phyloP scores from a whole-genome alignment of 331 rosid species.

The Malus hybrid region DNA sequence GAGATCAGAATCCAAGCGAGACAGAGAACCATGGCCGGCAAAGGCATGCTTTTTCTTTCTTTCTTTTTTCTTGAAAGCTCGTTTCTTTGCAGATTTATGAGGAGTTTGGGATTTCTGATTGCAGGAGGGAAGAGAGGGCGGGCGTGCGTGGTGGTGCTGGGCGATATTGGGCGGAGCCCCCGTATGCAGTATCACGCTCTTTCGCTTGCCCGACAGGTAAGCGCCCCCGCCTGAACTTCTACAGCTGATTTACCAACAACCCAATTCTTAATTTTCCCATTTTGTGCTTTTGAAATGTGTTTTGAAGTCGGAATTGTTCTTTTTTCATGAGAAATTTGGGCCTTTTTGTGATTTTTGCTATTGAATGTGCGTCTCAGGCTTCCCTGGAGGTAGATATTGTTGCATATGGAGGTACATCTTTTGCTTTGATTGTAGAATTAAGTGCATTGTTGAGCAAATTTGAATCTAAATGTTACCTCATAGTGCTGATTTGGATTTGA shows the following conservation, averaged over 20 bases:
- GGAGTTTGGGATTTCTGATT: not conserved
- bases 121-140: slow-evolving; percentile 44
- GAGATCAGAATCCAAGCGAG: not conserved
- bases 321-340: slow-evolving; percentile 4
- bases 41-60: not conserved
- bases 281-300: not conserved
- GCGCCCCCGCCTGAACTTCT: not conserved
- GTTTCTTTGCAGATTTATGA: not conserved
- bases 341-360: not conserved
- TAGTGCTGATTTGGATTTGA: not conserved
- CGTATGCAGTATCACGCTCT: slow-evolving; percentile 97
- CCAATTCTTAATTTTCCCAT: not conserved
- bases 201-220: slow-evolving; percentile 83
- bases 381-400: slow-evolving; percentile 67
- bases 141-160: slow-evolving; percentile 88
- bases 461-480: not conserved
- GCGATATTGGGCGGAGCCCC: slow-evolving; percentile 95
- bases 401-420: slow-evolving; percentile 71
- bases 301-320: not conserved
- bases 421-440: not conserved
- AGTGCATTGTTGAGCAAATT: not conserved
- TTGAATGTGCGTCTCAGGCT: slow-evolving; percentile 29
- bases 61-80: not conserved
- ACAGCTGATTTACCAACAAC: not conserved
- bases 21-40: not conserved